Evolutionary conservation across 495 filamentous ascomycete species (phyloP).

Genomic region (Penicillium alfredii): DNA sequence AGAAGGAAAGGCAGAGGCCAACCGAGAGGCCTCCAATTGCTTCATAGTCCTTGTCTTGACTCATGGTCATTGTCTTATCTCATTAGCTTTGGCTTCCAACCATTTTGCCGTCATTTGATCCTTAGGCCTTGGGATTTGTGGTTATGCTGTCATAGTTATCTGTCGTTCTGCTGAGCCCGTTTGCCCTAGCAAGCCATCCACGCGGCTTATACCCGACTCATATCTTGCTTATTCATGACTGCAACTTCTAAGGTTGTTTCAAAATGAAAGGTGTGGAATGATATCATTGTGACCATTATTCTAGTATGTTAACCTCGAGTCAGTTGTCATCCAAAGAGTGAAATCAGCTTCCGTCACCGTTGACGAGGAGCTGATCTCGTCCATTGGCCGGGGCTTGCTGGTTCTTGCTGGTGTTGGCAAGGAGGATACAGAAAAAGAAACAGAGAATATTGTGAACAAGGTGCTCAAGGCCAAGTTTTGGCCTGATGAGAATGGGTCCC

Average conservation of each 20-base stretch:
- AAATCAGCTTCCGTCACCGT: slow-evolving; percentile 97
- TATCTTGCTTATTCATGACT: no score
- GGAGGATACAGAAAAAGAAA: slow-evolving; percentile 85
- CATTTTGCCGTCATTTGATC: no score
- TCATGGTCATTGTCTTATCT: no score
- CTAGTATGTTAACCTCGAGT: background rate
- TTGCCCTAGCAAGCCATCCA: no score
- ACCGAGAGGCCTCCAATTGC: no score
- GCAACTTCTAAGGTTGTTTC: no score
- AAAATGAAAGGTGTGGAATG: slow-evolving; percentile 45
- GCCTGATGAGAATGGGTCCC: slow-evolving; percentile 55
- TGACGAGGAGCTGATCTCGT: slow-evolving; percentile 82
- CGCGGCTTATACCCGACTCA: no score
- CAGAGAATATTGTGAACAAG: slow-evolving; percentile 74
- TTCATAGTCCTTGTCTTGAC: no score
- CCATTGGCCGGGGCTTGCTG: slow-evolving; percentile 82
- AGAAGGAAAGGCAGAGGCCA: slow-evolving; percentile 4
- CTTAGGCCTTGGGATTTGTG: no score
- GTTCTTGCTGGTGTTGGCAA: slow-evolving; percentile 89
- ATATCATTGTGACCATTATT: background rate
- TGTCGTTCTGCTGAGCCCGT: no score
- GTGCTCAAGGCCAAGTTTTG: slow-evolving; percentile 86
- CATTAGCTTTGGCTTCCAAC: no score
- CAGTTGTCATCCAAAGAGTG: slow-evolving; percentile 92
- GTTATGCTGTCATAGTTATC: no score